A percentile compares a stretch with the other conserved stretches of the same genome.
phyloP scores from a whole-genome alignment of 257 asterid species.

The Sherardia arvensis region DNA sequence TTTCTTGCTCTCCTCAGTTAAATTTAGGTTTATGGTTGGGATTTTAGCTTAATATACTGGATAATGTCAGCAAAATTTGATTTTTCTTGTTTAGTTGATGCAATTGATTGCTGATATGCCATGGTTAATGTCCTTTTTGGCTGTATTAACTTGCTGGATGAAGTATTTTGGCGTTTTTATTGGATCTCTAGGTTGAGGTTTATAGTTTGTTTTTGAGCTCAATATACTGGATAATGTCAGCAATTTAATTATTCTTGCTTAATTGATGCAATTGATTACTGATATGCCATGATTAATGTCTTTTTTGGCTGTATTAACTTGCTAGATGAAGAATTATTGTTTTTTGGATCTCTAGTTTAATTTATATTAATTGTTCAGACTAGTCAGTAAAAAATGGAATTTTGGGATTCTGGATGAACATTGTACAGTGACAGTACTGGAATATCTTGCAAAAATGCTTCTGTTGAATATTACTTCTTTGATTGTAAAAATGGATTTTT shows the following conservation, averaged over 20 bases:
- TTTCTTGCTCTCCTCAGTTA: background rate
- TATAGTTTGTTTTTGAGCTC: background rate
- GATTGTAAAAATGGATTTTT: conserved; percentile 8
- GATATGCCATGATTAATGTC: background rate
- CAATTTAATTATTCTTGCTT: background rate
- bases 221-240: background rate
- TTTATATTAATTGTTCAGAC: background rate
- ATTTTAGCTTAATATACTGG: background rate
- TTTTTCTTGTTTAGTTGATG: too few relatives aligned
- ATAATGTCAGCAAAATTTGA: too few relatives aligned
- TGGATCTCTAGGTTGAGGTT: background rate
- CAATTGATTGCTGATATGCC: too few relatives aligned
- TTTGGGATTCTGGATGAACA: background rate
- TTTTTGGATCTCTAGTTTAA: background rate
- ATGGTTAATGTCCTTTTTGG: background rate
- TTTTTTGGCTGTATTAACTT: background rate
- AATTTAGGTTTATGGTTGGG: background rate
- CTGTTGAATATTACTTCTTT: conserved; percentile 7
- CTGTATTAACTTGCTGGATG: too few relatives aligned
- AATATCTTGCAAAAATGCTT: background rate
- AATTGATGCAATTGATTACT: background rate
- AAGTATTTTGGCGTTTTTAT: too few relatives aligned
- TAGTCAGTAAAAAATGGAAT: background rate
- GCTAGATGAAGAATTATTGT: background rate
- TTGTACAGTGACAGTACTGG: background rate